Evolutionary conservation across 176 grass and related monocot species (phyloP).

Genomic region (Luzula sylvatica): DNA sequence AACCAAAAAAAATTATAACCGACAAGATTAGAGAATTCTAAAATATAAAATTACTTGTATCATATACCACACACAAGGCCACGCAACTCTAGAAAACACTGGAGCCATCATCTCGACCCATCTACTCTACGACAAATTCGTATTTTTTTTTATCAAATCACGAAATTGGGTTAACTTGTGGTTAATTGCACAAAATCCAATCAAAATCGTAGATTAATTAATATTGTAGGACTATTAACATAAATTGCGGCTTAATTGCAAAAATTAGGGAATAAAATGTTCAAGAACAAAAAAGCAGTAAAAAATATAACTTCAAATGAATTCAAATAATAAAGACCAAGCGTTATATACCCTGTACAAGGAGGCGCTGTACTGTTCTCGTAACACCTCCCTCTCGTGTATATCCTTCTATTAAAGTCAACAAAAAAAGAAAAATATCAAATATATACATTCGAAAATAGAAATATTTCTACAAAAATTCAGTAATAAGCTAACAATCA

Average conservation of each 20-base stretch:
- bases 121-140: slow-evolving; percentile 6
- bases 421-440: neutral
- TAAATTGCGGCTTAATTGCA: no score
- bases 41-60: slow-evolving; percentile 30
- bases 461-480: no score
- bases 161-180: no score
- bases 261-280: neutral
- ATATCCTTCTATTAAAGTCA: slow-evolving; percentile 44
- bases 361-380: slow-evolving; percentile 60
- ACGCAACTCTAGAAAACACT: slow-evolving; percentile 65
- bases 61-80: slow-evolving; percentile 79
- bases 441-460: no score
- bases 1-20: neutral
- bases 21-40: neutral
- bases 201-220: no score
- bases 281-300: neutral
- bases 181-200: neutral
- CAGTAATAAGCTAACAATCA: no score
- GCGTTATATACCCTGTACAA: slow-evolving; percentile 58
- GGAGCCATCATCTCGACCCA: slow-evolving; percentile 98
- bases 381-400: slow-evolving; percentile 55
- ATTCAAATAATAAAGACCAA: neutral
- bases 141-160: no score
- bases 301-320: neutral
- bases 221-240: no score